Conservation (phyloP, 441 rosid genomes). For the Adansonia rubrostipa region DNA sequence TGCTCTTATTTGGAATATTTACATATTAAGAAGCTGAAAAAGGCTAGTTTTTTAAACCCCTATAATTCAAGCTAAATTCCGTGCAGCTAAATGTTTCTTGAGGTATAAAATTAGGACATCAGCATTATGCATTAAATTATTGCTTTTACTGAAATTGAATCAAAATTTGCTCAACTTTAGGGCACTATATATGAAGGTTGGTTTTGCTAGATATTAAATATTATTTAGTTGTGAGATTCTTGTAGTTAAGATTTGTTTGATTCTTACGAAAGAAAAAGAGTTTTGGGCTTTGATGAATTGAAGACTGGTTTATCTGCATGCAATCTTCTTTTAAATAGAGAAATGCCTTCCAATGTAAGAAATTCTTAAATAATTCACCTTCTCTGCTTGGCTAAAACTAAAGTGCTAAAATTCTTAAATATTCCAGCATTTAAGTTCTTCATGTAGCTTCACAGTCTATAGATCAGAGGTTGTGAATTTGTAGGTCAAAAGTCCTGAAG, state of each 20-base stretch:
- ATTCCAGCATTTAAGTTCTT: neutral
- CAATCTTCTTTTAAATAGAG: neutral
- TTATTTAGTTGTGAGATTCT: neutral
- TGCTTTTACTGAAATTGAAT: neutral
- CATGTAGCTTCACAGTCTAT: neutral
- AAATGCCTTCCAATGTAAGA: neutral
- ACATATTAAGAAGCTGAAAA: neutral
- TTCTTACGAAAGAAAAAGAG: neutral
- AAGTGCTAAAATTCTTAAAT: neutral
- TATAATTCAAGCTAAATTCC: neutral
- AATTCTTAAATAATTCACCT: neutral
- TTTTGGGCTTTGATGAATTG: neutral
- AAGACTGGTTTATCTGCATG: constrained; percentile 1
- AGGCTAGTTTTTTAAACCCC: neutral
- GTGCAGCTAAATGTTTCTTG: neutral
- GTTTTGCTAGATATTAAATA: neutral
- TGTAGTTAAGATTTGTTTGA: neutral
- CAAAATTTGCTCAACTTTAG: constrained; percentile 11
- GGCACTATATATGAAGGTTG: neutral
- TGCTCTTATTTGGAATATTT: constrained; percentile 4
- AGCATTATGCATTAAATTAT: neutral
- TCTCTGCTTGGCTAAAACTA: neutral
- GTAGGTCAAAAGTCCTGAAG: constrained; percentile 1
- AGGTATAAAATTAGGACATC: constrained; percentile 12
- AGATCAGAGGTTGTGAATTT: neutral